Base-by-base conservation (phyloP, 129 eudicot species). In the Lactuca sativa region DNA sequence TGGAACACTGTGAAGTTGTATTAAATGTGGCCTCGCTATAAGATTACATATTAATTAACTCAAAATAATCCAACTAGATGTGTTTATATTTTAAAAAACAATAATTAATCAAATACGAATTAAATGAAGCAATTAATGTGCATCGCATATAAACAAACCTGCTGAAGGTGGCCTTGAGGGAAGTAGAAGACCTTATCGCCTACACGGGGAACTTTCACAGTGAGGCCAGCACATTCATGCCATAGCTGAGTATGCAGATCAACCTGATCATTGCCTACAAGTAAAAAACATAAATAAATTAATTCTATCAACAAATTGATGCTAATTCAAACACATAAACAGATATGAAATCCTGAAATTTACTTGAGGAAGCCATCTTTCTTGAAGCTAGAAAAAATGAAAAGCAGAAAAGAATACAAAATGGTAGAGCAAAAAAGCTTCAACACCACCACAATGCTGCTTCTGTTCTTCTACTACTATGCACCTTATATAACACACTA, bases 131-230 rank as follows among this genome's bases (percentile, higher is more conserved):
- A 0, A 41, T 8, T 0, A 18, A 18, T 18, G 18, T 14, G 14
- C 25, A 60, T 18, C 15, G 58, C 6, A 56, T 12, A 40, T 33
- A 38, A 61, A 59, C 69, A 37, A 73, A 78, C 83, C 83, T 72
- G 78, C 66, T 78, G 75, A 53, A 71, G 53, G 64, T 78, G 78
- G 40, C 82, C 82, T 78, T 78, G 82, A n/a, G 82, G 78, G 34
- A 78, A 72, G 57, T 78, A 78, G 73, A 66, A 78, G 41, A 78
- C 83, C 33, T 34, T 72, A 52, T 78, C 83, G 3, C 74, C 83
- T n/a, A 47, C 34, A 52, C 44, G 60, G 62, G 82, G 78, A 60
- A 72, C 66, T 51, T 78, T 60, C 0, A 31, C 40, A 32, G 55
- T 56, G 60, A 65, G 69, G 34, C 82, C 78, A 41, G 74, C 78